Percentiles rank a stretch among this genome's conserved stretches.
Evolutionary conservation across 495 filamentous ascomycete species (phyloP).

Genomic region (Penicillium coprophilum): DNA sequence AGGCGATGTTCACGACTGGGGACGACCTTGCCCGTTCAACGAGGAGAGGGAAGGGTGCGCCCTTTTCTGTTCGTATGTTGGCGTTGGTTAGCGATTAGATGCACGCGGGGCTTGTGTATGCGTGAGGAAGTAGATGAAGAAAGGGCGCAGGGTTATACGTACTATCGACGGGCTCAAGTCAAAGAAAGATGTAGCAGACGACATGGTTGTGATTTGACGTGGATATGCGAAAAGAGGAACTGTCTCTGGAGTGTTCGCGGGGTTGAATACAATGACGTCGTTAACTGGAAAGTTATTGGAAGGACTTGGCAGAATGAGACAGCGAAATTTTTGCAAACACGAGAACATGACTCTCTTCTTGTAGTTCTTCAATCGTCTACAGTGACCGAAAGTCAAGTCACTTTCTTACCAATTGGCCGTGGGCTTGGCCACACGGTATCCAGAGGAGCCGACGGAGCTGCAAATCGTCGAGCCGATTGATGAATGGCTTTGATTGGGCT

Average conservation of each 20-base stretch:
- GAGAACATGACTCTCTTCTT: constrained; percentile 7
- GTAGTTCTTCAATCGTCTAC: background rate
- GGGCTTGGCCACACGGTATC: constrained; percentile 6
- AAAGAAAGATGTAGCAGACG: constrained; percentile 85
- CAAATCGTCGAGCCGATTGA: constrained; percentile 3
- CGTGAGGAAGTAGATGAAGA: background rate
- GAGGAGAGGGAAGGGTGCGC: constrained; percentile 64
- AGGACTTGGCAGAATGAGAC: constrained; percentile 6
- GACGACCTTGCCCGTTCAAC: constrained; percentile 85
- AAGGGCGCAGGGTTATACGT: constrained; percentile 35
- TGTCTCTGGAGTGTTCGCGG: background rate
- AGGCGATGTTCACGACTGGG: constrained; percentile 97
- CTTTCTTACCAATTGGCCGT: constrained; percentile 12
- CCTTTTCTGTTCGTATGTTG: constrained; percentile 60
- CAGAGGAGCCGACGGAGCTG: constrained; percentile 4
- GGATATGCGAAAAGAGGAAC: background rate
- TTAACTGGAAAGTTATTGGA: constrained; percentile 1
- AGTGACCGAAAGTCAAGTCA: constrained; percentile 2
- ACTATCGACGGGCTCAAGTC: constrained; percentile 84
- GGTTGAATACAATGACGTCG: constrained; percentile 6
- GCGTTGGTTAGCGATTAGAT: constrained; percentile 20
- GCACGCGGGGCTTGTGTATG: background rate
- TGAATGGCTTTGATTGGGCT: background rate
- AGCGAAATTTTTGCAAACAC: background rate
- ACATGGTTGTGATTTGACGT: constrained; percentile 60